Evolutionary conservation across 2,329 filamentous ascomycete genomes (phyloP).

Genomic region (Fusarium foetens): DNA sequence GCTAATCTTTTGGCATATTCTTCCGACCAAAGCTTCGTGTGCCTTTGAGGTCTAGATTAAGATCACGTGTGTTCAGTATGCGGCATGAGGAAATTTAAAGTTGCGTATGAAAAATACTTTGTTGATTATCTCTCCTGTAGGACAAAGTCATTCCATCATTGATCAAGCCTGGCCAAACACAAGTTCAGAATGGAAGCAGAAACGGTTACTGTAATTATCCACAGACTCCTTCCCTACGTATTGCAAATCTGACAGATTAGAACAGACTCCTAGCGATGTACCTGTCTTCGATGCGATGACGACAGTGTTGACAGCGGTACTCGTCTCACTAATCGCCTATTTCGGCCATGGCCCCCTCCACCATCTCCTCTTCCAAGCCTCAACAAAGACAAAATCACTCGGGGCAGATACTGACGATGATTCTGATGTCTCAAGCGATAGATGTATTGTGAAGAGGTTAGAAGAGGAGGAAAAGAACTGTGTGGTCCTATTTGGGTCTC

Average conservation of each 20-base stretch:
- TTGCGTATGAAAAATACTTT: background rate
- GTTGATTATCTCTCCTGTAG: background rate
- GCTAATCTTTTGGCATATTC: background rate
- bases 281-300: background rate
- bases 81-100: background rate
- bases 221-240: no score
- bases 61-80: background rate
- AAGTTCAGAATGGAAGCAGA: background rate
- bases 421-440: background rate
- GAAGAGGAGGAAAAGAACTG: background rate
- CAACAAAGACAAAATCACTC: background rate
- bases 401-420: rapidly evolving
- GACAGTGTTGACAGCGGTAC: rapidly evolving
- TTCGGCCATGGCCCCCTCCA: background rate
- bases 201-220: background rate
- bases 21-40: background rate
- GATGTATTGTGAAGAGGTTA: rapidly evolving
- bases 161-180: background rate
- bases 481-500: background rate
- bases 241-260: rapidly evolving
- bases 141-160: background rate
- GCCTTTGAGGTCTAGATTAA: background rate
- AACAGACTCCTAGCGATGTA: background rate
- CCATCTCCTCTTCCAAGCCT: background rate
- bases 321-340: background rate